phyloP scores from a whole-genome alignment of 164 flowering plant genomes.

The Umbellularia californica region DNA sequence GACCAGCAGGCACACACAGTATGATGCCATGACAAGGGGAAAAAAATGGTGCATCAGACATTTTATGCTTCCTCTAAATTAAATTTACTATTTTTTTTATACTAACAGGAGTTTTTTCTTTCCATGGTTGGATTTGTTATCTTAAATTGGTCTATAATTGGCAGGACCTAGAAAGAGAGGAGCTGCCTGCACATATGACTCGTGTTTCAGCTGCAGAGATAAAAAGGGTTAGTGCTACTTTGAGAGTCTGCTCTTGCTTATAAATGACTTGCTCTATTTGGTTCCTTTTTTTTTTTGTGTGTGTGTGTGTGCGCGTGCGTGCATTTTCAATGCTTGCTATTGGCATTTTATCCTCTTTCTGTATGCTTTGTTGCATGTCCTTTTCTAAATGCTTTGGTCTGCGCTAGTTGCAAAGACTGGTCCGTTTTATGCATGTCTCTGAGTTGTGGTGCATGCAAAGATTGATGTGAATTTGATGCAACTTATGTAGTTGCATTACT shows the following conservation, averaged over 20 bases:
- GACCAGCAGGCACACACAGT: not conserved
- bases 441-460: not conserved
- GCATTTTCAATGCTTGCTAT: not conserved
- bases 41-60: not conserved
- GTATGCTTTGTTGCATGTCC: not conserved
- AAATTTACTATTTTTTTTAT: not conserved
- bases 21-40: not conserved
- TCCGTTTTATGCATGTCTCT: not conserved
- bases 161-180: conserved; percentile 42
- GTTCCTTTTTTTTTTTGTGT: not conserved
- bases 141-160: not conserved
- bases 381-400: not conserved
- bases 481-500: too few species aligned
- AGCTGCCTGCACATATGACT: conserved; percentile 53
- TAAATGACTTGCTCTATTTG: too few species aligned
- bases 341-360: not conserved
- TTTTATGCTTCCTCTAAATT: not conserved
- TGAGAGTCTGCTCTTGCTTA: not conserved
- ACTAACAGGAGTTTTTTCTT: not conserved
- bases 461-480: too few species aligned
- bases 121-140: not conserved
- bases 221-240: conserved; percentile 23
- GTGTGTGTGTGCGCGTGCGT: not conserved
- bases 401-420: not conserved
- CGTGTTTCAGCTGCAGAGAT: conserved; percentile 45